Conservation (phyloP, 2,329 filamentous ascomycete species). For the Paramyrothecium roridum region DNA sequence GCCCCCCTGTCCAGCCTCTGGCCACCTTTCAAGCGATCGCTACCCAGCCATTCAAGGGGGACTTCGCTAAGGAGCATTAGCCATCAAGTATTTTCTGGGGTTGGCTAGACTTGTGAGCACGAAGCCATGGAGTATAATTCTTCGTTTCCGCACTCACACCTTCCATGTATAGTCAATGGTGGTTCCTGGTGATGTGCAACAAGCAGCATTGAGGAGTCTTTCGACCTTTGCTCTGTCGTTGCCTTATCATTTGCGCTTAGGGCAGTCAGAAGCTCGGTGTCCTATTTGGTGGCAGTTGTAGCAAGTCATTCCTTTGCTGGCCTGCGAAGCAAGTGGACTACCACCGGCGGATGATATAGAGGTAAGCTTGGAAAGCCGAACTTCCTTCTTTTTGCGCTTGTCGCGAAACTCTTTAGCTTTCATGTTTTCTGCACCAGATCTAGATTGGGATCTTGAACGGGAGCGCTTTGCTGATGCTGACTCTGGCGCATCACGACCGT, state of each 20-base stretch:
- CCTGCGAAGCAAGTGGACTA: constrained; percentile 15
- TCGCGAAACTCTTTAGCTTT: constrained; percentile 50
- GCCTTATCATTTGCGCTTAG: constrained; percentile 19
- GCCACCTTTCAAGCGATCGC: too few species aligned
- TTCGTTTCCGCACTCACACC: too few species aligned
- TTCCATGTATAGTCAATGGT: too few species aligned
- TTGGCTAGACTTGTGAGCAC: too few species aligned
- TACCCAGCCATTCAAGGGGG: too few species aligned
- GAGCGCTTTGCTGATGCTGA: constrained; percentile 20
- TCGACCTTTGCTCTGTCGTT: too few species aligned
- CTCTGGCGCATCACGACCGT: constrained; percentile 14
- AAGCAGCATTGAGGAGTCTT: too few species aligned
- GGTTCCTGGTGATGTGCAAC: too few species aligned
- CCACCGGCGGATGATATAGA: constrained; percentile 53
- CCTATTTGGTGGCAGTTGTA: constrained; percentile 60
- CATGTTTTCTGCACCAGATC: constrained; percentile 18
- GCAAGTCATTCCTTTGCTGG: constrained; percentile 39
- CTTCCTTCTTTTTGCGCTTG: constrained; percentile 61
- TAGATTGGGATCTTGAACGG: constrained; percentile 26
- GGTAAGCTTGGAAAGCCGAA: constrained; percentile 60
- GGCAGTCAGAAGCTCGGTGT: constrained; percentile 57
- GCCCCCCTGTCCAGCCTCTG: too few species aligned
- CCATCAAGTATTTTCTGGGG: too few species aligned
- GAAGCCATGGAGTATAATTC: too few species aligned
- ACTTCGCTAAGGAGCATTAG: too few species aligned